These are phyloP conservation scores for Cytidiella melzeri DNA, from an alignment of 768 basidiomycete genomes.

Conservation along the genomic window DNA sequence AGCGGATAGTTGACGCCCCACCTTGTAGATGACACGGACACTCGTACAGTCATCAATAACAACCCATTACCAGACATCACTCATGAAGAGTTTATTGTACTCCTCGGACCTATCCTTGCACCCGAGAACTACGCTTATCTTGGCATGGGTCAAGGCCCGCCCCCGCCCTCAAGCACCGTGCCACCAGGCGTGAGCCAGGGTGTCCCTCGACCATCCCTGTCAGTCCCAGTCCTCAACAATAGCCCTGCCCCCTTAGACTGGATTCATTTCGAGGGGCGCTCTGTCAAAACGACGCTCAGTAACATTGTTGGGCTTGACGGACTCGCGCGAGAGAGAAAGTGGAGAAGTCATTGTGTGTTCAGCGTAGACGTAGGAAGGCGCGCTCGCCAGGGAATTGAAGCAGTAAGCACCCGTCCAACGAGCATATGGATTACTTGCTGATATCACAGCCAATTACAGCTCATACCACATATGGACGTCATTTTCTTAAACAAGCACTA, in stretches of 20 bases:
- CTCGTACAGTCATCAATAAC: constrained; percentile 75
- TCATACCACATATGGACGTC: constrained; percentile 78
- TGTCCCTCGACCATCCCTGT: constrained; percentile 24
- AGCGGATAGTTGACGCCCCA: constrained; percentile 7
- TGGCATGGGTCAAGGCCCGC: constrained; percentile 17
- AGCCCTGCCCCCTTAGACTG: constrained; percentile 80
- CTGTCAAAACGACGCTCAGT: constrained; percentile 69
- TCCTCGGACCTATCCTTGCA: constrained; percentile 74
- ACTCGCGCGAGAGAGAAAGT: constrained; percentile 75
- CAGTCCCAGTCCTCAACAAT: constrained; percentile 30
- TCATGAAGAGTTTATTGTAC: constrained; percentile 78
- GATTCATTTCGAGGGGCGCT: constrained; percentile 81
- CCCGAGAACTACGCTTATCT: constrained; percentile 68
- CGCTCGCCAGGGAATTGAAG: constrained; percentile 72
- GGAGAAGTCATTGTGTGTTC: constrained; percentile 78
- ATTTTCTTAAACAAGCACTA: constrained; percentile 75
- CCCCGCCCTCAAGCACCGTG: constrained; percentile 15
- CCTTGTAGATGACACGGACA: constrained; percentile 45
- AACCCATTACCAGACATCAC: constrained; percentile 84
- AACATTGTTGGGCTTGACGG: constrained; percentile 79
- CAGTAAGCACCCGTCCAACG: constrained; percentile 40
- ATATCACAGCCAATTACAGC: constrained; percentile 33
- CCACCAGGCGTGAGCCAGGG: constrained; percentile 23
- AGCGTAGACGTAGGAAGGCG: constrained; percentile 74
- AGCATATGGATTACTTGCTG: background rate